Conservation (phyloP, 768 basidiomycete genomes). For the Tricholoma hemisulphureum region DNA sequence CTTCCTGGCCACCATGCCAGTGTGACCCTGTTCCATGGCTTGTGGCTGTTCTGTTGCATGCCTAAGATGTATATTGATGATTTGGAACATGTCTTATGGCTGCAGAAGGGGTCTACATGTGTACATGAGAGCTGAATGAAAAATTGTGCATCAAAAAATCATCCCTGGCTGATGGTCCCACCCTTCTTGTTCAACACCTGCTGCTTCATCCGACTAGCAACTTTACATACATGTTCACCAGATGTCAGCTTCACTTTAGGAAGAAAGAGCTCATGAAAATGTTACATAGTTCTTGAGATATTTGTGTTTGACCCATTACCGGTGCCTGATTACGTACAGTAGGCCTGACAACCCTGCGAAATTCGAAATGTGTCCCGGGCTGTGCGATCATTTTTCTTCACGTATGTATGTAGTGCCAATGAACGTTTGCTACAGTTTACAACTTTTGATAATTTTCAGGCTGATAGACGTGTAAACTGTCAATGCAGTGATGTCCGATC, state of each 20-base stretch:
- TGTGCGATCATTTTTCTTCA: neutral
- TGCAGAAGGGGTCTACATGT: neutral
- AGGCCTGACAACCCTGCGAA: neutral
- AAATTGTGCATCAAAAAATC: too few species aligned
- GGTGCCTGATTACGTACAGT: too few species aligned
- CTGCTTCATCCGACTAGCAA: too few species aligned
- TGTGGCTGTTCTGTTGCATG: neutral
- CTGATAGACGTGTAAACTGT: neutral
- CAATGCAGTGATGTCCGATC: conserved; percentile 27
- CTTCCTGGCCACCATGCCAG: neutral
- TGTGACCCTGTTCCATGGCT: neutral
- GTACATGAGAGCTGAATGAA: neutral
- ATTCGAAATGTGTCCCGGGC: neutral
- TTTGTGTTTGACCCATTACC: too few species aligned
- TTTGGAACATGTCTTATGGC: neutral
- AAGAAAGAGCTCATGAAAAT: too few species aligned
- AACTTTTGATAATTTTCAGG: neutral
- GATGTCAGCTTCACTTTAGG: too few species aligned
- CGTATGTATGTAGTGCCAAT: too few species aligned
- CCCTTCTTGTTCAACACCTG: too few species aligned
- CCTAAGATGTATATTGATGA: neutral
- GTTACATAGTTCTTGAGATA: too few species aligned
- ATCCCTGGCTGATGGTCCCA: too few species aligned
- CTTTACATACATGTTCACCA: too few species aligned
- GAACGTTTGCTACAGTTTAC: neutral